A percentile compares a stretch with the other conserved stretches of the same genome.
Evolutionary conservation across 306 rosid genomes (phyloP).

Genomic region (Dryas drummondii): DNA sequence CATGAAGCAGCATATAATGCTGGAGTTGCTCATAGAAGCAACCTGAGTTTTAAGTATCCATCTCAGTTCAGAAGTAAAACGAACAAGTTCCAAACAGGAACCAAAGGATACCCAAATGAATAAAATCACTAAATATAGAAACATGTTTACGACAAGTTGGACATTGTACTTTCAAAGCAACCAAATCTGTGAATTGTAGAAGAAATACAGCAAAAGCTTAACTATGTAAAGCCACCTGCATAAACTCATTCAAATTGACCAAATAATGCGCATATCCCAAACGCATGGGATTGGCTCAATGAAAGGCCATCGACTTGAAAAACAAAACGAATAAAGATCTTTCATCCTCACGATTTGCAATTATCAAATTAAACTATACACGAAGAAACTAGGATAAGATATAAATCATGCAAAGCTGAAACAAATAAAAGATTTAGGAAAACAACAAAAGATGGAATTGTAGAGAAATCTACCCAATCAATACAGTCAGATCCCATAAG

Average conservation of each 20-base stretch:
- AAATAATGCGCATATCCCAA: too few relatives aligned
- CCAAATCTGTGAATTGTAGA: not conserved
- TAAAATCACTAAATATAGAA: not conserved
- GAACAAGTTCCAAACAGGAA: not conserved
- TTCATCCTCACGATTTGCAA: not conserved
- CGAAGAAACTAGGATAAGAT: not conserved
- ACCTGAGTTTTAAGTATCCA: not conserved
- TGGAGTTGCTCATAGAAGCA: conserved; percentile 52
- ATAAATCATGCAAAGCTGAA: not conserved
- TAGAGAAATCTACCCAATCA: not conserved
- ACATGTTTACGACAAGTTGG: not conserved
- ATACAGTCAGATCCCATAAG: conserved; percentile 1
- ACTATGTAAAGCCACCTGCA: too few relatives aligned
- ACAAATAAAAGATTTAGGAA: not conserved
- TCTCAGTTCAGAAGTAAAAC: conserved; percentile 2
- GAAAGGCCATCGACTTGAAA: too few relatives aligned
- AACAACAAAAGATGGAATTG: not conserved
- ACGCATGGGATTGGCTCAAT: too few relatives aligned
- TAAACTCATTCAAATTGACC: too few relatives aligned
- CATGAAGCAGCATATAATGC: conserved; percentile 38
- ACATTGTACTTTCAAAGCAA: not conserved
- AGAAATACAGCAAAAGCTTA: too few relatives aligned
- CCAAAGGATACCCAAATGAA: not conserved
- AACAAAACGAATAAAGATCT: too few relatives aligned
- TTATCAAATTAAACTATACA: not conserved